Conservation (phyloP, 169 alveolate genomes). For the Perkinsus marinus region DNA sequence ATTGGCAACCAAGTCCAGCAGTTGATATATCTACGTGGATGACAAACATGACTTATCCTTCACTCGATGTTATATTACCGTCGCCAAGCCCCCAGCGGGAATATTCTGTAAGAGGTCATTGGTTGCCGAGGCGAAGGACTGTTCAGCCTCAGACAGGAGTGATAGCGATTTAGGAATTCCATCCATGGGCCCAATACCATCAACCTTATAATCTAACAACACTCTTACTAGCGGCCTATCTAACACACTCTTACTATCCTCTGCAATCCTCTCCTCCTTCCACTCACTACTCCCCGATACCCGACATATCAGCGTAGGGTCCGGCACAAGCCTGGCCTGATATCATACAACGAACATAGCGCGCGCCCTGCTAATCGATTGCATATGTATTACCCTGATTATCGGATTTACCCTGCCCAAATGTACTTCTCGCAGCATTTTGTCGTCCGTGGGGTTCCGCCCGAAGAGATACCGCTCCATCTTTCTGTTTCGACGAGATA, state of each 20-base stretch:
- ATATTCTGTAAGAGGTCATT: not conserved
- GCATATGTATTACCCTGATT: not conserved
- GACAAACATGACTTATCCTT: not conserved
- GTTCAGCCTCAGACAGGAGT: not conserved
- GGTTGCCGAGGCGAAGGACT: not conserved
- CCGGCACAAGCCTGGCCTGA: not conserved
- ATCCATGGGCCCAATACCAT: not conserved
- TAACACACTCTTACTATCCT: not conserved
- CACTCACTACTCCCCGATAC: not conserved
- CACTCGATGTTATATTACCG: not conserved
- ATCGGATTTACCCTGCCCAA: not conserved
- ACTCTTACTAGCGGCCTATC: not conserved
- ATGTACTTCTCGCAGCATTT: not conserved
- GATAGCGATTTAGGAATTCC: not conserved
- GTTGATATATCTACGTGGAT: not conserved
- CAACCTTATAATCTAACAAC: not conserved
- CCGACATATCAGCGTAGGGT: not conserved
- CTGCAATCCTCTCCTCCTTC: not conserved
- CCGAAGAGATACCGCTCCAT: not conserved
- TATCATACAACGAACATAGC: not conserved
- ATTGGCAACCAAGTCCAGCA: not conserved
- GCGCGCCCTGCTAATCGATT: not conserved
- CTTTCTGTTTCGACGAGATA: not conserved
- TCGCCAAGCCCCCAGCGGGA: not conserved
- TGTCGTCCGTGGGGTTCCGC: not conserved